A percentile compares a stretch with the other conserved stretches of the same genome.
These are phyloP conservation scores for Corrigiola litoralis DNA, from an alignment of 179 eudicot species.

Conservation along the genomic window DNA sequence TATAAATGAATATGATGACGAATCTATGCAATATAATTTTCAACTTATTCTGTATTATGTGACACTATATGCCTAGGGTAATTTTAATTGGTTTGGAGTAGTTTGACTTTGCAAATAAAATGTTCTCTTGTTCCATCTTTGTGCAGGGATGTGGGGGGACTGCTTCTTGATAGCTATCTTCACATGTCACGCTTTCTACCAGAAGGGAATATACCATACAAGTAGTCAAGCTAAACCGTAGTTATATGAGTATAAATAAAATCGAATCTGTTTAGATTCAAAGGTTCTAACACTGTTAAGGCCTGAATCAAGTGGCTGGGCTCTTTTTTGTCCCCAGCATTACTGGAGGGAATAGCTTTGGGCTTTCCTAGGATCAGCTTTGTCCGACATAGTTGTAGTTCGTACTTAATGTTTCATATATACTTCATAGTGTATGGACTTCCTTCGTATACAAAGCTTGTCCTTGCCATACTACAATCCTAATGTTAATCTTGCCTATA, in stretches of 20 bases:
- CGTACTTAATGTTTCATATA: not conserved
- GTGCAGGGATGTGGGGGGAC: constrained; percentile 31
- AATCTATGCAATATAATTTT: constrained; percentile 1
- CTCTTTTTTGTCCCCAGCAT: constrained; percentile 26
- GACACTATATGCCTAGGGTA: not conserved
- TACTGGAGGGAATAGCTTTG: constrained; percentile 18
- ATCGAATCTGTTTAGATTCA: not conserved
- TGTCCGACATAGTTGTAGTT: constrained; percentile 8
- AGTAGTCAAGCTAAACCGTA: constrained; percentile 12
- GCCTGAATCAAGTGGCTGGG: constrained; percentile 26
- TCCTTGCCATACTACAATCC: not conserved
- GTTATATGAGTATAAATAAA: constrained; percentile 1
- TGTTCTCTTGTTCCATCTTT: constrained; percentile 3
- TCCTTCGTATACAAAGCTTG: constrained; percentile 7
- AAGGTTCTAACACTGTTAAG: not conserved
- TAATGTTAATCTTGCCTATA: not conserved
- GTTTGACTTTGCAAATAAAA: constrained; percentile 17
- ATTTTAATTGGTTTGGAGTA: not conserved
- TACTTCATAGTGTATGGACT: not conserved
- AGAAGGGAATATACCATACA: constrained; percentile 26
- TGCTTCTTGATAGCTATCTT: constrained; percentile 21
- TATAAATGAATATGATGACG: not conserved
- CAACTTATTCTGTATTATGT: constrained; percentile 19
- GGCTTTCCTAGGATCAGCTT: constrained; percentile 14
- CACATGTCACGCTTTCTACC: constrained; percentile 7